Conservation (phyloP, 1,284 basidiomycete species). For the Amylostereum areolatum region DNA sequence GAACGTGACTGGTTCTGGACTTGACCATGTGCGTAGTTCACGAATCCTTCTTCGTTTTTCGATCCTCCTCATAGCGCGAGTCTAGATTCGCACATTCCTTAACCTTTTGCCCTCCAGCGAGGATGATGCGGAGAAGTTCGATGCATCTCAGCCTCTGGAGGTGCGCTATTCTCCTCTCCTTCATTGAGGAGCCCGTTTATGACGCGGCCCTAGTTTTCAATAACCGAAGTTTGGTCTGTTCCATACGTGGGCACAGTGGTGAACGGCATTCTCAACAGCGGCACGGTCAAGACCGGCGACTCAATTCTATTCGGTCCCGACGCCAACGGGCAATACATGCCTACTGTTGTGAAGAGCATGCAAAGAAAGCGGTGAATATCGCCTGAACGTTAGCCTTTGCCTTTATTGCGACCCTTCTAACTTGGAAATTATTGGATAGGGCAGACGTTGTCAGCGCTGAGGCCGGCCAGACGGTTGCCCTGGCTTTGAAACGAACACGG, state of each 20-base stretch:
- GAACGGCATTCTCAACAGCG: conserved; percentile 84
- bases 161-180: conserved; percentile 27
- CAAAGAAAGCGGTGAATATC: conserved; percentile 78
- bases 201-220: conserved; percentile 52
- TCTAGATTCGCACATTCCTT: conserved; percentile 74
- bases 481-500: conserved; percentile 89
- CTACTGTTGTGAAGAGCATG: conserved; percentile 84
- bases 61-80: background rate
- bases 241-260: conserved; percentile 96
- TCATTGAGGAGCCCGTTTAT: conserved; percentile 5
- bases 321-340: conserved; percentile 84
- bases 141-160: conserved; percentile 85
- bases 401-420: background rate
- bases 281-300: conserved; percentile 77
- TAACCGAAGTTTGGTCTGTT: conserved; percentile 81
- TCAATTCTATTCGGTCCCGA: conserved; percentile 87
- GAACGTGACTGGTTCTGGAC: conserved; percentile 90
- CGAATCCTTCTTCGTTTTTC: background rate
- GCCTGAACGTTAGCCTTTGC: background rate
- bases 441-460: conserved; percentile 82
- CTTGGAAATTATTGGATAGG: conserved; percentile 28
- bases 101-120: conserved; percentile 86
- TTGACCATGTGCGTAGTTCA: conserved; percentile 56
- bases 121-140: conserved; percentile 73
- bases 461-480: conserved; percentile 92